Evolutionary conservation across 2,329 filamentous ascomycete species (phyloP).

Genomic region (Ascochyta lentis): DNA sequence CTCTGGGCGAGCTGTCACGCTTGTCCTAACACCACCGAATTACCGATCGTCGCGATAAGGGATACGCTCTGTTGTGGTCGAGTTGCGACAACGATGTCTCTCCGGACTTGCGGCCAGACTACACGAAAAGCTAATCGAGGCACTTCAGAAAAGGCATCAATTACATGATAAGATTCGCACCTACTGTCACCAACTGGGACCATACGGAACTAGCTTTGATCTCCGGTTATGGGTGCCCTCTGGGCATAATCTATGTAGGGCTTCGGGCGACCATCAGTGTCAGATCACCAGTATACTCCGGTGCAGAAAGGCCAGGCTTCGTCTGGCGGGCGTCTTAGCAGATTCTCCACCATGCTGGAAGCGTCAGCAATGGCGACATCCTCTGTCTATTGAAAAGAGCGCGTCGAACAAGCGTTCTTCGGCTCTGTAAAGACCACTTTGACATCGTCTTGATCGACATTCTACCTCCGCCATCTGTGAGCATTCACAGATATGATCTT

Average conservation of each 20-base stretch:
- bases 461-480: not conserved
- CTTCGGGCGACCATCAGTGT: too few relatives aligned
- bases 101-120: conserved; percentile 12
- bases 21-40: conserved; percentile 17
- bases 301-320: too few relatives aligned
- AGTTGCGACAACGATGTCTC: conserved; percentile 9
- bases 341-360: too few relatives aligned
- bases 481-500: too few relatives aligned
- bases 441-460: not conserved
- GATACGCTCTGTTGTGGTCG: conserved; percentile 19
- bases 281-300: too few relatives aligned
- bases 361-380: not conserved
- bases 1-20: conserved; percentile 16
- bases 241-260: not conserved
- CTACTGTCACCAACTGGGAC: not conserved
- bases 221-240: not conserved
- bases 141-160: not conserved
- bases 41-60: conserved; percentile 13
- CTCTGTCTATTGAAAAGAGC: not conserved
- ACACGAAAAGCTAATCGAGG: not conserved
- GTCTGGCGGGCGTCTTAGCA: too few relatives aligned
- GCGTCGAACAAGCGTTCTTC: not conserved
- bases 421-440: not conserved
- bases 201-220: not conserved
- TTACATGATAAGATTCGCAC: not conserved